These are phyloP conservation scores for Dipodascopsis tothii DNA, from an alignment of 805 yeast species.

Conservation along the genomic window DNA sequence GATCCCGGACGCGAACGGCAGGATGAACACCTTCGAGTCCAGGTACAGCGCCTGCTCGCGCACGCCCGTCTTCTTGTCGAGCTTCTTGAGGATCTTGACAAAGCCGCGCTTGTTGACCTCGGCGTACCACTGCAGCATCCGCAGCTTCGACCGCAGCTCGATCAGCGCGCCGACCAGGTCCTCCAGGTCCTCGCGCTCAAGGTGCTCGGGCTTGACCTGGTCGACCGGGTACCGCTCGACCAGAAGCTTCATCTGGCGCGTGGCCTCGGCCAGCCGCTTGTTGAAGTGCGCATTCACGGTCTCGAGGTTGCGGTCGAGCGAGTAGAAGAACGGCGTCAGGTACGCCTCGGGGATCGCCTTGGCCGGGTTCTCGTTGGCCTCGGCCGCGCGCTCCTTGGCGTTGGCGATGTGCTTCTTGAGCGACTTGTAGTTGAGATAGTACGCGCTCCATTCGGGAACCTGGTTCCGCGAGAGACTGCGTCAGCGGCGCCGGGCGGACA, in stretches of 20 bases:
- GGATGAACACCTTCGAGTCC: slow-evolving; percentile 58
- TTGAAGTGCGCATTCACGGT: slow-evolving; percentile 73
- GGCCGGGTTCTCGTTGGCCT: slow-evolving; percentile 6
- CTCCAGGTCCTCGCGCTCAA: slow-evolving; percentile 50
- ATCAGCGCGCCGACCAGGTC: slow-evolving; percentile 61
- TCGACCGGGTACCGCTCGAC: slow-evolving; percentile 31
- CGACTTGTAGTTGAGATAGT: slow-evolving; percentile 77
- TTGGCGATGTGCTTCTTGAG: slow-evolving; percentile 73
- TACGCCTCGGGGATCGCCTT: slow-evolving; percentile 17
- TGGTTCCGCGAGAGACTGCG: slow-evolving; percentile 61
- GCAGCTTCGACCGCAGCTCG: slow-evolving; percentile 64
- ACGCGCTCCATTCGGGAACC: slow-evolving; percentile 85
- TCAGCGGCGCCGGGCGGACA: not conserved
- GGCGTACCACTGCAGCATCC: slow-evolving; percentile 88
- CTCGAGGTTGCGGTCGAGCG: slow-evolving; percentile 73
- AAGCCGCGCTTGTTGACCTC: slow-evolving; percentile 88
- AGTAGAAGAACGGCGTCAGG: slow-evolving; percentile 52
- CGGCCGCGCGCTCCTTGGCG: slow-evolving; percentile 30
- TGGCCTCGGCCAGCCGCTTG: slow-evolving; percentile 64
- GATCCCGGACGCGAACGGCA: slow-evolving; percentile 68
- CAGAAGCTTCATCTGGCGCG: slow-evolving; percentile 49
- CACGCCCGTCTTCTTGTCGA: slow-evolving; percentile 76
- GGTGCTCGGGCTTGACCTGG: slow-evolving; percentile 24
- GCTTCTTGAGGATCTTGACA: slow-evolving; percentile 76
- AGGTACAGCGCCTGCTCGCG: slow-evolving; percentile 50